Evolutionary conservation across 257 asterid species (phyloP).

Genomic region (Solanum verrucosum): DNA sequence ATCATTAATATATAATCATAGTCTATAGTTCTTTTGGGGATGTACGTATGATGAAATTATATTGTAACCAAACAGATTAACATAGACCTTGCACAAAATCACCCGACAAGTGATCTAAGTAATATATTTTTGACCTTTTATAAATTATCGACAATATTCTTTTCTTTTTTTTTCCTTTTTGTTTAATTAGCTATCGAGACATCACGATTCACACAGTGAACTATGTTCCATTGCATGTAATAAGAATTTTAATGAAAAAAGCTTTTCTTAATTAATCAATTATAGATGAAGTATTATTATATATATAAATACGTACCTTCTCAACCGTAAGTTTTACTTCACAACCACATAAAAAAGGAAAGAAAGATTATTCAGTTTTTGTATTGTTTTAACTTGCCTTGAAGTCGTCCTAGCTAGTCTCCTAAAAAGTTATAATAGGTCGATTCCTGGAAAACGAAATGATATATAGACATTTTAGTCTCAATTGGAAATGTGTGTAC

Average conservation of each 20-base stretch:
- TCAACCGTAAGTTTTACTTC: neutral
- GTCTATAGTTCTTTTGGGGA: neutral
- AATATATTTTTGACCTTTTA: neutral
- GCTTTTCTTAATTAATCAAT: neutral
- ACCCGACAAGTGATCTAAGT: neutral
- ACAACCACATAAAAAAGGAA: neutral
- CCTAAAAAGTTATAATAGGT: neutral
- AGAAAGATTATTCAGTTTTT: neutral
- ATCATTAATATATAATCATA: neutral
- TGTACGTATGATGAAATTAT: neutral
- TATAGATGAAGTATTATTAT: neutral
- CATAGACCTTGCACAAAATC: neutral
- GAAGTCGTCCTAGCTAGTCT: neutral
- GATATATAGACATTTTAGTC: neutral
- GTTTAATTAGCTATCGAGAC: neutral
- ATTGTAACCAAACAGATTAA: neutral
- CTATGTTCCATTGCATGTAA: neutral
- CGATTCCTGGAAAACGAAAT: neutral
- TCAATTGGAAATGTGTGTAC: neutral
- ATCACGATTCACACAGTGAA: neutral
- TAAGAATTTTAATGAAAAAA: neutral
- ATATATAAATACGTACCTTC: neutral
- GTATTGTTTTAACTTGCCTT: neutral
- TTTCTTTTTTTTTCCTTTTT: neutral
- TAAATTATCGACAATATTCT: neutral